Percentiles rank a stretch among this genome's conserved stretches.
Evolutionary conservation across 345 rosid genomes (phyloP).

Genomic region (Populus simonii): DNA sequence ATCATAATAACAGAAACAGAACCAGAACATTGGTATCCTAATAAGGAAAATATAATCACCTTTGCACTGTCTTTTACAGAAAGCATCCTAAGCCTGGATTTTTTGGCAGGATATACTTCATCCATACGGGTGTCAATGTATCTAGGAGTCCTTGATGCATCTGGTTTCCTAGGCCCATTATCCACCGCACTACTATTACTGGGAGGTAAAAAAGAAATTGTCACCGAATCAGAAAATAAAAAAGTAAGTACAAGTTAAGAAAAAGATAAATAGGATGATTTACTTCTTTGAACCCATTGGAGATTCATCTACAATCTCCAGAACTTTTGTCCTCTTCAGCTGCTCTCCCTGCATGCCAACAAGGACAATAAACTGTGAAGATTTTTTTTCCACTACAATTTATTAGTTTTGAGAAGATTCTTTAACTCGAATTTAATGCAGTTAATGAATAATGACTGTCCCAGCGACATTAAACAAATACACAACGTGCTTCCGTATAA

Average conservation of each 20-base stretch:
- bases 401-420: neutral
- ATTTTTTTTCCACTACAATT: neutral
- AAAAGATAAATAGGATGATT: neutral
- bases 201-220: slow-evolving; percentile 6
- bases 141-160: slow-evolving; percentile 47
- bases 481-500: neutral
- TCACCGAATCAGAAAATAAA: slow-evolving; percentile 11
- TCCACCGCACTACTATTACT: slow-evolving; percentile 30
- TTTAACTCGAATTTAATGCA: neutral
- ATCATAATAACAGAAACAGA: neutral
- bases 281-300: slow-evolving; percentile 45
- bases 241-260: neutral
- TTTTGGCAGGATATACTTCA: slow-evolving; percentile 76
- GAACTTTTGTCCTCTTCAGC: slow-evolving; percentile 45
- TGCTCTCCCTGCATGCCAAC: slow-evolving; percentile 70
- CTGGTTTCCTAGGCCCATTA: slow-evolving; percentile 51
- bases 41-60: slow-evolving; percentile 38
- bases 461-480: neutral
- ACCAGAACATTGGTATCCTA: neutral
- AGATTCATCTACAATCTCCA: slow-evolving; percentile 56
- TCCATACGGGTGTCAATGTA: slow-evolving; percentile 67
- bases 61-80: slow-evolving; percentile 60
- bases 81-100: slow-evolving; percentile 53
- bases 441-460: neutral
- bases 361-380: neutral